A percentile compares a stretch with the other conserved stretches of the same genome.
phyloP scores from a whole-genome alignment of 331 rosid species.

The Dryas integrifolia region DNA sequence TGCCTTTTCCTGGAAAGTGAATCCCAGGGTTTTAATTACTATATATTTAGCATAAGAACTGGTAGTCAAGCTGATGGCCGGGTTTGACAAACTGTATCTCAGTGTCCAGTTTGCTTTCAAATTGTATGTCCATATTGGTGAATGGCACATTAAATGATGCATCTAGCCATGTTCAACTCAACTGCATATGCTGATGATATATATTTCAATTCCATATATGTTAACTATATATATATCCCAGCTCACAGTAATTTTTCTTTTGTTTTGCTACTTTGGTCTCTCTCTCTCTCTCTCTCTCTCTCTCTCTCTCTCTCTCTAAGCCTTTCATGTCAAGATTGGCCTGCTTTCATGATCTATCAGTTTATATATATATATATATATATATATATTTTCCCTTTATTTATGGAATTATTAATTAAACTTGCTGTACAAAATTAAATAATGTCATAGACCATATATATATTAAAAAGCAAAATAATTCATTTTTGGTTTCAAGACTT shows the following conservation, averaged over 20 bases:
- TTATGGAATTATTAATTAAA: too few species aligned
- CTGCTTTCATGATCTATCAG: not conserved
- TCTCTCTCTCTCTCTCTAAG: conserved; percentile 9
- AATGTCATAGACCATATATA: not conserved
- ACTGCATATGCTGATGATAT: not conserved
- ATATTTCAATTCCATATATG: not conserved
- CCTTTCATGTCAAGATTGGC: not conserved
- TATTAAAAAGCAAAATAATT: not conserved
- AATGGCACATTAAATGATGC: conserved; percentile 13
- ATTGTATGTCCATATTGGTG: conserved; percentile 12
- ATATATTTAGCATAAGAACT: not conserved
- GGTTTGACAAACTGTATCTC: conserved; percentile 12
- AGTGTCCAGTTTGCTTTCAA: not conserved
- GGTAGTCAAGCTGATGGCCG: conserved; percentile 2
- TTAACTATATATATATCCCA: not conserved
- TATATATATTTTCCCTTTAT: not conserved
- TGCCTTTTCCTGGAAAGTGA: conserved; percentile 5
- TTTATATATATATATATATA: not conserved
- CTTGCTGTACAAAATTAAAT: not conserved
- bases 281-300: conserved; percentile 3
- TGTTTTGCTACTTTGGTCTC: conserved; percentile 13
- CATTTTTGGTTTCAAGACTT: not conserved
- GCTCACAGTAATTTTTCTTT: conserved; percentile 10
- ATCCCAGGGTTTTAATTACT: conserved; percentile 5
- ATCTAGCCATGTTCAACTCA: not conserved